Evolutionary conservation across 176 grass and related monocot species (phyloP).

Genomic region (Stipa capillata): DNA sequence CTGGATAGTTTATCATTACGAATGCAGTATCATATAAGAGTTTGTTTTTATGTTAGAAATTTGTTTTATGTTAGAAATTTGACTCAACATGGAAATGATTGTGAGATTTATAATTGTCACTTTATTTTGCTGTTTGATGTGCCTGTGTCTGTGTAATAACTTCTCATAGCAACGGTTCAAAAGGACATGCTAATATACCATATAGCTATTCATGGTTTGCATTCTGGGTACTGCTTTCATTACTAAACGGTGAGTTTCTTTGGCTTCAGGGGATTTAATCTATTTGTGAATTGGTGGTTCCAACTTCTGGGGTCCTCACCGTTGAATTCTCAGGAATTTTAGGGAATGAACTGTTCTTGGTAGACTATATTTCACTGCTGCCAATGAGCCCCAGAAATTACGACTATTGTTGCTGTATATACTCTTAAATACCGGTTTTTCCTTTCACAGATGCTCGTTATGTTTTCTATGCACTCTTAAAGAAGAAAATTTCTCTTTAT

Average conservation of each 20-base stretch:
- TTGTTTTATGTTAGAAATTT: neutral
- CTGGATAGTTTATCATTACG: neutral
- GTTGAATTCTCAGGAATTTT: neutral
- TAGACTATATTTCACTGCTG: conserved; percentile 9
- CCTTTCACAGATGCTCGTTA: neutral
- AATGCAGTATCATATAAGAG: conserved; percentile 3
- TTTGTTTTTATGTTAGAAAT: too few relatives aligned
- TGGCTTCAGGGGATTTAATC: conserved; percentile 5
- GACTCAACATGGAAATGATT: neutral
- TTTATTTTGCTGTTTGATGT: conserved; percentile 9
- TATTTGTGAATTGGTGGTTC: conserved; percentile 1
- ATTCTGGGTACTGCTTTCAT: neutral
- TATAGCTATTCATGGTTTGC: neutral
- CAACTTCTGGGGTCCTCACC: neutral
- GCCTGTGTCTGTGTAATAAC: neutral
- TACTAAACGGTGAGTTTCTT: neutral
- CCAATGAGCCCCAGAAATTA: neutral
- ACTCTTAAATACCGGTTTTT: neutral
- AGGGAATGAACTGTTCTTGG: neutral
- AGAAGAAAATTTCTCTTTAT: neutral
- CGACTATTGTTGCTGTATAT: neutral
- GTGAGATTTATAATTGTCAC: neutral
- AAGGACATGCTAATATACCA: neutral
- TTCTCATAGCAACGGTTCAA: neutral
- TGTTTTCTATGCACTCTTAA: neutral